Evolutionary conservation across 139 green algal genomes (phyloP).

Genomic region (Tetraselmis chui): DNA sequence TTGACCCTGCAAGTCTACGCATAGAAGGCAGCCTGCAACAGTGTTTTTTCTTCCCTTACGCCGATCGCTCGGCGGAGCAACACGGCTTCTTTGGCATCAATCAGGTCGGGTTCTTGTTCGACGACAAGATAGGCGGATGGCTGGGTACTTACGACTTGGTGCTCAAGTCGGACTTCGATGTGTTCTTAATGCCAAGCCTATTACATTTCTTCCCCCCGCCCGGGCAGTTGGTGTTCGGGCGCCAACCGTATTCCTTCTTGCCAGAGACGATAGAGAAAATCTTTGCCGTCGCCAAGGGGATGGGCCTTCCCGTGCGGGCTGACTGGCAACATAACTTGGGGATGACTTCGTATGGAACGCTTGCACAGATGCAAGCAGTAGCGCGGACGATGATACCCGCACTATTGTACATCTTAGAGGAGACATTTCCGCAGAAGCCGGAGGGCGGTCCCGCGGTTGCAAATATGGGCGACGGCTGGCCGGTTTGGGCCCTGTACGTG

Average conservation of each 20-base stretch:
- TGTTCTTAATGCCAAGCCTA: background rate
- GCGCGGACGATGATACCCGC: background rate
- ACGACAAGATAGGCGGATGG: background rate
- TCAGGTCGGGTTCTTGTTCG: background rate
- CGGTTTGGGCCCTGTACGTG: background rate
- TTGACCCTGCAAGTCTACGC: background rate
- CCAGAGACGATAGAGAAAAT: background rate
- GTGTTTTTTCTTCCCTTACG: background rate
- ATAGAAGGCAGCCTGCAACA: background rate
- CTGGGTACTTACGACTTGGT: background rate
- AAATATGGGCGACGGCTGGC: background rate
- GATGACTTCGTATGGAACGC: background rate
- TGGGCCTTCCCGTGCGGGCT: background rate
- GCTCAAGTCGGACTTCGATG: background rate
- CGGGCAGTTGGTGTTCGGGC: background rate
- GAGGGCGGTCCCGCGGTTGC: background rate
- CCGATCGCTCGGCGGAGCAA: background rate
- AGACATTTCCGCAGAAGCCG: background rate
- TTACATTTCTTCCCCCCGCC: background rate
- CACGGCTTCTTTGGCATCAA: background rate
- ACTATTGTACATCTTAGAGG: background rate
- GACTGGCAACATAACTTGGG: background rate
- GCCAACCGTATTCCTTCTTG: background rate
- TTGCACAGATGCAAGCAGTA: background rate
- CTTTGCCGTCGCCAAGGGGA: background rate